Percentiles rank a stretch among this genome's conserved stretches.
These are phyloP conservation scores for Podila minutissima DNA, from an alignment of 192 early-diverging fungal genomes.

Conservation along the genomic window DNA sequence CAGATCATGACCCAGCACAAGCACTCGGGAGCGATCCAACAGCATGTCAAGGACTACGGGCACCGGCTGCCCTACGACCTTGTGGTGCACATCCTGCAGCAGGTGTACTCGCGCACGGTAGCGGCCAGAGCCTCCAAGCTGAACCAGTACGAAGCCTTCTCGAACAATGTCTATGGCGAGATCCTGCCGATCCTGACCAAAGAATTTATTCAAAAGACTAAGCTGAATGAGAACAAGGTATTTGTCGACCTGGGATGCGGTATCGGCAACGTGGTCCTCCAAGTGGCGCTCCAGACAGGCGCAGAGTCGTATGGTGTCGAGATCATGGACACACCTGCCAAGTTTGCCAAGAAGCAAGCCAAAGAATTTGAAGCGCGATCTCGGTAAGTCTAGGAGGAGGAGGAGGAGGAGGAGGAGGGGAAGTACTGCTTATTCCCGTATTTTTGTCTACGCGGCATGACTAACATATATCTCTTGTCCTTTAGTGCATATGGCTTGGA, in stretches of 20 bases:
- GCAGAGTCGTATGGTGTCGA: slow-evolving; percentile 90
- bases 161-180: slow-evolving; percentile 98
- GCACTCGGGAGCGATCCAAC: slow-evolving; percentile 34
- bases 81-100: slow-evolving; percentile 86
- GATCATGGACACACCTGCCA: slow-evolving; percentile 86
- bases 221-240: slow-evolving; percentile 68
- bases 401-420: no score
- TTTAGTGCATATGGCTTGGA: slow-evolving; percentile 66
- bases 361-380: slow-evolving; percentile 88
- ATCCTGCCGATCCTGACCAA: slow-evolving; percentile 84
- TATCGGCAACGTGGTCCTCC: slow-evolving; percentile 96
- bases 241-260: slow-evolving; percentile 97
- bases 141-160: slow-evolving; percentile 41
- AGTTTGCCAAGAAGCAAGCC: slow-evolving; percentile 80
- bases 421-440: neutral
- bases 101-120: slow-evolving; percentile 90
- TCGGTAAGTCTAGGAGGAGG: slow-evolving; percentile 53
- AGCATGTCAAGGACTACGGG: slow-evolving; percentile 36
- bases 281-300: slow-evolving; percentile 90
- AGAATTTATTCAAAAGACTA: slow-evolving; percentile 81
- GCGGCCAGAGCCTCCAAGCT: slow-evolving; percentile 53
- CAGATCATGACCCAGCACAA: slow-evolving; percentile 59
- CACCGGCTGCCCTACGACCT: slow-evolving; percentile 67
- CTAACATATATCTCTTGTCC: neutral
- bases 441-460: neutral